phyloP scores from a whole-genome alignment of 2,329 filamentous ascomycete species.

The Diatrype stigma region DNA sequence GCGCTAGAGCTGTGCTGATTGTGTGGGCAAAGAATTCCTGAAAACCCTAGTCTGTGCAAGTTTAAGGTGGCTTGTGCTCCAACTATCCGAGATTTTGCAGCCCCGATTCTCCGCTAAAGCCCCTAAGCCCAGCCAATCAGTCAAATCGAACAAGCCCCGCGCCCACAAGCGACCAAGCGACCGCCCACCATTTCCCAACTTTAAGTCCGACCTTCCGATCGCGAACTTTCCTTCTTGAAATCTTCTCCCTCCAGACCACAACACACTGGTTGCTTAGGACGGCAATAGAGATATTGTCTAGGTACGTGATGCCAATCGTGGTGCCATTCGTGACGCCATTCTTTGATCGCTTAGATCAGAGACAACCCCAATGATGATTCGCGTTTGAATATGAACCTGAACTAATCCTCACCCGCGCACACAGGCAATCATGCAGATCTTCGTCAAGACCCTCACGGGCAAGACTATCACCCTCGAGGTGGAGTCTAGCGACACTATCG shows the following conservation, averaged over 20 bases:
- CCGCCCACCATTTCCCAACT: background rate
- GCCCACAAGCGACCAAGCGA: background rate
- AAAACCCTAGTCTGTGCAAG: slow-evolving; percentile 25
- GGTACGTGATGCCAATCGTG: slow-evolving; percentile 41
- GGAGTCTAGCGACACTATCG: slow-evolving; percentile 98
- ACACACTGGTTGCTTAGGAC: slow-evolving; percentile 60
- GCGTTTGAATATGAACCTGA: background rate
- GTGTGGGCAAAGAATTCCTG: slow-evolving; percentile 17
- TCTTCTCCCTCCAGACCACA: slow-evolving; percentile 34
- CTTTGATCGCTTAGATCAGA: background rate
- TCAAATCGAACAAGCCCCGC: background rate
- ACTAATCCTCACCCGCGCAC: slow-evolving; percentile 16
- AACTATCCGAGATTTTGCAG: slow-evolving; percentile 11
- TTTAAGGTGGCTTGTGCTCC: slow-evolving; percentile 3
- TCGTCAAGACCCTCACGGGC: slow-evolving; percentile 88
- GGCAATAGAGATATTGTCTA: slow-evolving; percentile 58
- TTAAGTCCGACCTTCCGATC: slow-evolving; percentile 4
- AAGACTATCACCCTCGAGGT: slow-evolving; percentile 99
- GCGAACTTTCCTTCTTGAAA: slow-evolving; percentile 12
- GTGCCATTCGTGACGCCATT: background rate
- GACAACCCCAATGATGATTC: background rate
- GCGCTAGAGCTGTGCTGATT: background rate
- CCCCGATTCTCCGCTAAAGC: slow-evolving; percentile 1
- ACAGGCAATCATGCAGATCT: slow-evolving; percentile 71
- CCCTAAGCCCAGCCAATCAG: background rate